Evolutionary conservation across 2,329 filamentous ascomycete species (phyloP), one percentile per base, ranked within the genome.

Genomic region (Ceratocystis albifundus): DNA sequence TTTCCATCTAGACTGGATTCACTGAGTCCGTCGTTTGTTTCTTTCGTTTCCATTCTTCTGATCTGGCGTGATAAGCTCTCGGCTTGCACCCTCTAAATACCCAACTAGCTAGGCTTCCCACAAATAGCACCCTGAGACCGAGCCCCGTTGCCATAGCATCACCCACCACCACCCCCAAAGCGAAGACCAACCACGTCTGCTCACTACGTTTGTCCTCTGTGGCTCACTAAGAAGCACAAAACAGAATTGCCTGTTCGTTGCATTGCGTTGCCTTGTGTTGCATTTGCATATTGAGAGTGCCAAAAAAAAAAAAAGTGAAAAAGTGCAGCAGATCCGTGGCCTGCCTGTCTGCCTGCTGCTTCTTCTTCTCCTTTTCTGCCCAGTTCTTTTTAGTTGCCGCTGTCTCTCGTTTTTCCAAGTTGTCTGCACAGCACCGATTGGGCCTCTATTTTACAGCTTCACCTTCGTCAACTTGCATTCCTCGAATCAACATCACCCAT

Each of bases 141-240:
- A n/a, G n/a, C n/a, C 28, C 28, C 55, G 55, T 59, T 59, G 55
- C 55, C 55, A 59, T 59, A 36, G 55, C 55, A 59, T 28, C 55
- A 15, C 36, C 36, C 36, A 59, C n/a, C n/a, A n/a, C n/a, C n/a
- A n/a, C n/a, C n/a, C n/a, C n/a, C n/a, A n/a, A n/a, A n/a, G 25
- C 53, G 25, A 59, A 59, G 53, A 25, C 53, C 53, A 59, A 32
- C 53, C 53, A 59, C 10, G 12, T 3, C 3, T 41, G 10, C 36
- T 41, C 36, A 3, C 36, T 41, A 41, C 36, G 36, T 41, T 41
- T 8, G 8, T 36, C 61, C 6, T 59, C 22, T 59, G 7, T 59
- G 53, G 25, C 53, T 32, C 28, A 12, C 36, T 12, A 41, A 12
- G 10, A 41, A 41, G 10, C 17, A 57, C 53, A 50, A 22, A 30